phyloP scores from a whole-genome alignment of 768 basidiomycete species.

The Rhizopogon vinicolor region DNA sequence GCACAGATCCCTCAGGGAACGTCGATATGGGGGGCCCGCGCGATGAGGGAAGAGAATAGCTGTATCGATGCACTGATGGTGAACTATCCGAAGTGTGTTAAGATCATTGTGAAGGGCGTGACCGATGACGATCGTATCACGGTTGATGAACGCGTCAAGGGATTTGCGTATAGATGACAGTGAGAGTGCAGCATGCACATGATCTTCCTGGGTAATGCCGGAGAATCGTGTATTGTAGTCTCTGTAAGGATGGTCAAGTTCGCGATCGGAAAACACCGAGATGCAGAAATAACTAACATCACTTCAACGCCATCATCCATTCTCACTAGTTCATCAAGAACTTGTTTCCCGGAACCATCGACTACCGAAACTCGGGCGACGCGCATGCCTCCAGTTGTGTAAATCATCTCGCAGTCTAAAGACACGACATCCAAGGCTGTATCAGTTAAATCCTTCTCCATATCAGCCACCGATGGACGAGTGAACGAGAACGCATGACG shows the following conservation, averaged over 20 bases:
- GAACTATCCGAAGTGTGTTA: constrained; percentile 83
- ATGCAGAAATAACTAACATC: constrained; percentile 45
- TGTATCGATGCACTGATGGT: constrained; percentile 84
- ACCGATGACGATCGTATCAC: constrained; percentile 84
- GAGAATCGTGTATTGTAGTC: constrained; percentile 94
- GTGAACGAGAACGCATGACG: constrained; percentile 69
- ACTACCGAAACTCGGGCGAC: constrained; percentile 90
- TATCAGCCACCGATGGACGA: constrained; percentile 12
- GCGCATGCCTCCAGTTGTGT: constrained; percentile 89
- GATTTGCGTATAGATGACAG: constrained; percentile 63
- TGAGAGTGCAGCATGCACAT: constrained; percentile 60
- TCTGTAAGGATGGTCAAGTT: constrained; percentile 33
- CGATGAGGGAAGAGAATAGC: constrained; percentile 83
- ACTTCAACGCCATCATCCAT: constrained; percentile 80
- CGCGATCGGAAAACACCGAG: not conserved
- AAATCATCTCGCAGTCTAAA: constrained; percentile 96
- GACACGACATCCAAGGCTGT: constrained; percentile 73
- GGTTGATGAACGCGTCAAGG: constrained; percentile 66
- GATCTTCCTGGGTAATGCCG: constrained; percentile 60
- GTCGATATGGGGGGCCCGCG: constrained; percentile 68
- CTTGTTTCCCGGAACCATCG: constrained; percentile 63
- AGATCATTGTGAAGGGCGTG: constrained; percentile 94
- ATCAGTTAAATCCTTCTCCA: constrained; percentile 11
- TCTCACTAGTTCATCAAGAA: constrained; percentile 79
- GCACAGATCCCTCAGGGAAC: constrained; percentile 80